Base-by-base conservation (phyloP, 345 rosid species). In the Lumnitzera littorea region DNA sequence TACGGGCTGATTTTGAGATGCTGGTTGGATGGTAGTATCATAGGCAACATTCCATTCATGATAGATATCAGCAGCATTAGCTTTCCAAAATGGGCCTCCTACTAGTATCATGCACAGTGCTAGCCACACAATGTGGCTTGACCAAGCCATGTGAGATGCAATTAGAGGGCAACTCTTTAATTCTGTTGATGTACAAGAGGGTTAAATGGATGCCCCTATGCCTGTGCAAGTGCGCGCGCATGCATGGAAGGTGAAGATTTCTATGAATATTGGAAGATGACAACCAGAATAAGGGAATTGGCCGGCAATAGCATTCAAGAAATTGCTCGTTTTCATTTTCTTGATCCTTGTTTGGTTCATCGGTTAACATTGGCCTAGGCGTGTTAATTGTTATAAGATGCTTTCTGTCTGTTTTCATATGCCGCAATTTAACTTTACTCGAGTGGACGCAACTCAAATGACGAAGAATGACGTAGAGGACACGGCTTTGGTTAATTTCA, bases 21-120 rank as follows among this genome's bases (percentile, higher is more conserved):
- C 27, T 14, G 81, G 79, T 14, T 24, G 58, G 55, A 69, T 67
- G 15, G 62, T 52, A 10, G 56, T 23, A 61, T 63, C 75, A 36
- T 69, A 48, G 12, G 72, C 58, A 48, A 79, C 82, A 56, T 79
- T 63, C 87, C 87, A 82, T 24, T 79, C 76, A 6, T 74, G 62
- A n/a, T 62, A 77, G 66, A 79, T 66, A 51, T 79, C 71, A 13
- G 50, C 57, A 14, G 75, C 78, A 51, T 29, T 48, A 6, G 73
- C 56, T 23, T 48, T 36, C 0, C 36, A 48, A 2, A n/a, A 27
- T 29, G 67, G 14, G 3, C 59, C 46, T 10, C 58, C 63, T 13
- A 78, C 65, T 58, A 73, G 29, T 23, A 66, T 17, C 1, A 58
- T 48, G 2, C 48, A 56, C 4, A 46, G 47, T 27, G 53, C 15